Evolutionary conservation across 192 early-diverging fungal genomes (phyloP), one percentile per base, ranked within the genome.

Genomic region (Radiomyces spectabilis): DNA sequence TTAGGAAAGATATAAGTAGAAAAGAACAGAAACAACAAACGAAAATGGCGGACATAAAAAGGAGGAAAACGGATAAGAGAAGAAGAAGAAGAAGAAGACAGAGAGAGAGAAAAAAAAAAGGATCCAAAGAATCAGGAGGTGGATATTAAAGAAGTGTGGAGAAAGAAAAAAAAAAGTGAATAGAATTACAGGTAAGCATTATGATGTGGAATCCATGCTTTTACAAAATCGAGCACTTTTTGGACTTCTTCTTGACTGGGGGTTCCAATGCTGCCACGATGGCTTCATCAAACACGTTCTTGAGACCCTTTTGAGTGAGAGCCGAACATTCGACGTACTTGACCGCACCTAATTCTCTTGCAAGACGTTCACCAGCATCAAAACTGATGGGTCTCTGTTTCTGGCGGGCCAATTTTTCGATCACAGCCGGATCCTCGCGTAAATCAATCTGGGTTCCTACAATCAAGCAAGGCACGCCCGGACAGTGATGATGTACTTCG

Each of bases 231-330:
- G 79, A 58, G 72, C 92, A 94, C 80, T 88, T 89, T 66, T 78
- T 78, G 58, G 82, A 83, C 69, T 83, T 88, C 77, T 84, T 84
- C 50, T 72, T 72, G 10, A 80, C 79, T 21, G 93, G 92, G n/a
- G 92, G 93, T 63, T 94, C 92, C 42, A 98, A 69, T 19, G 93
- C 95, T 19, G 94, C 95, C 15, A 95, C 91, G 63, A 98, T 96
- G 13, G 94, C 94, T 74, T 98, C 94, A 66, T 98, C 68, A 57
- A 70, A 98, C 37, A 93, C 92, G 60, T 95, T 95, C 77, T 97
- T 97, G 48, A 97, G 72, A 6, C 94, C 92, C 65, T 83, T 86
- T 62, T 94, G 92, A 52, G 91, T 94, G 63, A 92, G 69, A 30
- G 92, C 92, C 34, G 85, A 88, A 65, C 92, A 96, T 68, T 96